phyloP scores from a whole-genome alignment of 768 basidiomycete genomes.

The Austroboletus festivus region DNA sequence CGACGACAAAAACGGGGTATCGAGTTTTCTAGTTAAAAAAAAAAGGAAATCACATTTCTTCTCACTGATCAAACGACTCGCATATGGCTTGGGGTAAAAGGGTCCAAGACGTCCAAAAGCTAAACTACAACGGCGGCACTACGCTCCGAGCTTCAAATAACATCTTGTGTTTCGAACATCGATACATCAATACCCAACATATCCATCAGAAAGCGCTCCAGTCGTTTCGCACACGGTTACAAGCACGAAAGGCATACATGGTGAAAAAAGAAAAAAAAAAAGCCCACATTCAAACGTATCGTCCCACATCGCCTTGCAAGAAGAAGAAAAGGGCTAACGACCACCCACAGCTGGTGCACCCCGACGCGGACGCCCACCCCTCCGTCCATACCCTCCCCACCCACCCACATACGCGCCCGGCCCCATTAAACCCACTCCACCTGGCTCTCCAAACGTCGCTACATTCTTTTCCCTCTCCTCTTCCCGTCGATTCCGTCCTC shows the following conservation, averaged over 20 bases:
- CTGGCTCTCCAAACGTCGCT: constrained; percentile 84
- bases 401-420: constrained; percentile 78
- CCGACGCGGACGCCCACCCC: constrained; percentile 43
- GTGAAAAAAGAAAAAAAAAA: constrained; percentile 1
- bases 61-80: too few species aligned
- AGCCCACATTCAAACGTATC: not conserved
- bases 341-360: constrained; percentile 16
- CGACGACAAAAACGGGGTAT: too few species aligned
- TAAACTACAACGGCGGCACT: too few species aligned
- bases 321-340: constrained; percentile 14
- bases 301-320: not conserved
- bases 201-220: too few species aligned
- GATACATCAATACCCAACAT: too few species aligned
- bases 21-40: too few species aligned
- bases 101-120: too few species aligned
- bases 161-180: too few species aligned
- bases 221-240: constrained; percentile 5
- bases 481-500: constrained; percentile 68
- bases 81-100: too few species aligned
- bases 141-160: too few species aligned
- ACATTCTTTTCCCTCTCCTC: constrained; percentile 84
- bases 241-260: constrained; percentile 14
- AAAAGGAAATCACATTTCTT: too few species aligned
- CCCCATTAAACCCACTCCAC: constrained; percentile 72
- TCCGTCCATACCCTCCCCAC: constrained; percentile 67